phyloP scores from a whole-genome alignment of 2,329 filamentous ascomycete genomes.

The Chalaropsis thielavioides region DNA sequence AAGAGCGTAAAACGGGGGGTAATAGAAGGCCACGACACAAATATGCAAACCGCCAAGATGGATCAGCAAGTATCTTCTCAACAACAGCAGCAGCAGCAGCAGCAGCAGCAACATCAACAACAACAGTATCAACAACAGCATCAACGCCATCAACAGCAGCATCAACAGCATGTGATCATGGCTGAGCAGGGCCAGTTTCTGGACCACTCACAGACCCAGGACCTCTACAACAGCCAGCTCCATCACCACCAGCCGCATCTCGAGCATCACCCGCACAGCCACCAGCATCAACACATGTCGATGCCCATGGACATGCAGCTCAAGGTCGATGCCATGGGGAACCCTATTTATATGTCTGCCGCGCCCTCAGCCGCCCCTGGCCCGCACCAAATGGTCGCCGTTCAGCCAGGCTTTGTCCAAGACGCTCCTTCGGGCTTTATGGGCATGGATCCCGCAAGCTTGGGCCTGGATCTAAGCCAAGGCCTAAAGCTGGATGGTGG shows the following conservation, averaged over 20 bases:
- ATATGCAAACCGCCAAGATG: background rate
- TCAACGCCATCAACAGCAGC: background rate
- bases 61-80: background rate
- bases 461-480: background rate
- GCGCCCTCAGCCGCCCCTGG: background rate
- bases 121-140: background rate
- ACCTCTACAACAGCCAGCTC: background rate
- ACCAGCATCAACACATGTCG: background rate
- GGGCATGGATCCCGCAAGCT: conserved; percentile 2
- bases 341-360: conserved; percentile 10
- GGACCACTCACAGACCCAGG: background rate
- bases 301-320: conserved; percentile 8
- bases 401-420: background rate
- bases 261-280: background rate
- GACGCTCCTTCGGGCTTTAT: background rate
- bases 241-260: background rate
- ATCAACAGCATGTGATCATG: background rate
- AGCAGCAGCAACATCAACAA: background rate
- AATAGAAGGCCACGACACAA: background rate
- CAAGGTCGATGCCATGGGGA: conserved; percentile 13
- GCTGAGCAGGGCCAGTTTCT: background rate
- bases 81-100: background rate
- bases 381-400: conserved; percentile 1
- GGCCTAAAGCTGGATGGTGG: background rate
- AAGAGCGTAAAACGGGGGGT: background rate